A percentile compares a stretch with the other conserved stretches of the same genome.
phyloP scores from a whole-genome alignment of 768 basidiomycete species.

The Collybia nuda region DNA sequence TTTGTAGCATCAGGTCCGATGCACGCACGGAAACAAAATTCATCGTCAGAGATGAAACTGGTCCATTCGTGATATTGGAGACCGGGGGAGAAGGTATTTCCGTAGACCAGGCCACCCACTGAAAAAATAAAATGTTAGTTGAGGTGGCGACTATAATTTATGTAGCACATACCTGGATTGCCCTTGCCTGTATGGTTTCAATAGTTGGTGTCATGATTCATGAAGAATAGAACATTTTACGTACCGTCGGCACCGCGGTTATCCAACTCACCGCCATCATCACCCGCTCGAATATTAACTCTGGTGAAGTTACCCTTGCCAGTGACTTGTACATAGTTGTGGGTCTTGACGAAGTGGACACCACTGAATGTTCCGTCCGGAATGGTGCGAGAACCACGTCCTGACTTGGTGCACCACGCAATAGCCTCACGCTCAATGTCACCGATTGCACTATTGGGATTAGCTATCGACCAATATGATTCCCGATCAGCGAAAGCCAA shows the following conservation, averaged over 20 bases:
- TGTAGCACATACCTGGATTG: conserved; percentile 36
- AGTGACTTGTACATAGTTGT: conserved; percentile 59
- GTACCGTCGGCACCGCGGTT: conserved; percentile 51
- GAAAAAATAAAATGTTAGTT: conserved; percentile 13
- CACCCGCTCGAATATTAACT: conserved; percentile 55
- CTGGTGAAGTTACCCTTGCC: conserved; percentile 59
- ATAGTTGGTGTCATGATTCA: background rate
- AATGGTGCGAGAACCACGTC: conserved; percentile 44
- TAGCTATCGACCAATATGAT: conserved; percentile 3
- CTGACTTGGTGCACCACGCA: conserved; percentile 34
- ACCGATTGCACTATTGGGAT: conserved; percentile 51
- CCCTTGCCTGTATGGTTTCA: conserved; percentile 33
- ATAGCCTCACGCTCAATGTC: conserved; percentile 60
- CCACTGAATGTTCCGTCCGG: conserved; percentile 34
- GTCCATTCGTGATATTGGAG: conserved; percentile 82
- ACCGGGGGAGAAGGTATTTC: conserved; percentile 51
- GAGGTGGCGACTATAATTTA: background rate
- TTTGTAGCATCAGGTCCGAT: conserved; percentile 52
- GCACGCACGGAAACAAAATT: conserved; percentile 78
- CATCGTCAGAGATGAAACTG: conserved; percentile 67
- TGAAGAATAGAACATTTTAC: background rate
- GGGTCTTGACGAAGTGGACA: conserved; percentile 47
- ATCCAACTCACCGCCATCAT: conserved; percentile 50
- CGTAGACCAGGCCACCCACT: conserved; percentile 75
- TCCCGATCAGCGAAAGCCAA: no score